Evolutionary conservation across 768 basidiomycete species (phyloP).

Genomic region (Tricholoma sp.): DNA sequence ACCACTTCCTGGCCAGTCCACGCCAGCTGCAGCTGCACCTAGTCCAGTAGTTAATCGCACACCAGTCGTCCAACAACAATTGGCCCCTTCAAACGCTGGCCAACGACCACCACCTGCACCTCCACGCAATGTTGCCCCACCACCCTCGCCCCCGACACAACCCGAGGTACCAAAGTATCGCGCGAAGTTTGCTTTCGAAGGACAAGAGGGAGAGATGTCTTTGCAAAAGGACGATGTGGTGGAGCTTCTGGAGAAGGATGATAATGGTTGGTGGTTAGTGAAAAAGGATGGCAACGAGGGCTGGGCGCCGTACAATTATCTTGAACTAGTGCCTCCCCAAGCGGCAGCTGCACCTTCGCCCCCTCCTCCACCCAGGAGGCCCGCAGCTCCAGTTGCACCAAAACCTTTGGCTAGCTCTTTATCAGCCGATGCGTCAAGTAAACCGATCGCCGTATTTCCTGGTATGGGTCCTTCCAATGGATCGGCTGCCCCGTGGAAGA

Average conservation of each 20-base stretch:
- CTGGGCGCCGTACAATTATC: conserved; percentile 94
- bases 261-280: conserved; percentile 98
- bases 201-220: conserved; percentile 88
- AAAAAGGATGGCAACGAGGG: conserved; percentile 79
- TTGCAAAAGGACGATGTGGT: conserved; percentile 89
- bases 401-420: conserved; percentile 37
- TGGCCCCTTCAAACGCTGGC: conserved; percentile 23
- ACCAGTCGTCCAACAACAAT: conserved; percentile 24
- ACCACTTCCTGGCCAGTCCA: conserved; percentile 58
- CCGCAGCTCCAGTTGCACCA: conserved; percentile 30
- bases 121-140: conserved; percentile 34
- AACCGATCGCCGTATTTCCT: conserved; percentile 79
- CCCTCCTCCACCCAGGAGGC: conserved; percentile 56
- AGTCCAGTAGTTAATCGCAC: conserved; percentile 6
- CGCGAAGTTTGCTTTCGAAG: conserved; percentile 88
- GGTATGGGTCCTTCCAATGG: conserved; percentile 68
- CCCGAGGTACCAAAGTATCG: conserved; percentile 75
- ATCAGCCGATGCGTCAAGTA: conserved; percentile 57
- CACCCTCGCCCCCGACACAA: conserved; percentile 51
- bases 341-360: conserved; percentile 61
- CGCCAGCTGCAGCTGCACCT: conserved; percentile 27
- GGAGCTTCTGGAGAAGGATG: conserved; percentile 87
- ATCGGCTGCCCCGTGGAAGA: conserved; percentile 72
- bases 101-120: conserved; percentile 31
- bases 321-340: conserved; percentile 72